phyloP scores from a whole-genome alignment of 345 rosid species.

The Aquilaria yunnanensis region DNA sequence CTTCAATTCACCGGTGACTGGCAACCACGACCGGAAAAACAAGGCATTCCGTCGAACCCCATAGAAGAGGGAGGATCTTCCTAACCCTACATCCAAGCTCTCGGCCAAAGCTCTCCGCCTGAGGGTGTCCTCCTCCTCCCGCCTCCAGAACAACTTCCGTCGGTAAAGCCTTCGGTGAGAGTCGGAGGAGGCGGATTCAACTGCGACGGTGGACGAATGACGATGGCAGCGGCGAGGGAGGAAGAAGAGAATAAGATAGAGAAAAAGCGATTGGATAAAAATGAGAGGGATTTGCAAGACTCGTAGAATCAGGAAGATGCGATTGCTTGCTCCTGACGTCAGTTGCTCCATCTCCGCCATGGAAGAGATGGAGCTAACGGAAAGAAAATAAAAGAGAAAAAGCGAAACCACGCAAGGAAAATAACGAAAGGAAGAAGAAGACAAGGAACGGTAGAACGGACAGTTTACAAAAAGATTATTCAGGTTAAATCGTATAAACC shows the following conservation, averaged over 20 bases:
- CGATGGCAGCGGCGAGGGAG: conserved; percentile 48
- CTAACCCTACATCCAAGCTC: conserved; percentile 43
- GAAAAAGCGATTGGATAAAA: conserved; percentile 42
- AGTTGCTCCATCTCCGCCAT: conserved; percentile 77
- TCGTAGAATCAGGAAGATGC: conserved; percentile 67
- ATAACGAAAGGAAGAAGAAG: too few species aligned
- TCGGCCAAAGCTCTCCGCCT: conserved; percentile 80
- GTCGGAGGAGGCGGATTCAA: not conserved
- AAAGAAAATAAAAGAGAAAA: too few species aligned
- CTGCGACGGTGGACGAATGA: too few species aligned
- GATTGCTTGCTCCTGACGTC: conserved; percentile 98
- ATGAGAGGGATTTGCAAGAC: conserved; percentile 37
- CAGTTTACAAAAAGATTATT: too few species aligned
- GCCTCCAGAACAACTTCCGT: conserved; percentile 43
- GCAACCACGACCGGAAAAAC: conserved; percentile 88
- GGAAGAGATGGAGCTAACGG: too few species aligned
- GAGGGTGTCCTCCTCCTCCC: conserved; percentile 88
- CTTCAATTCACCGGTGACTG: conserved; percentile 58
- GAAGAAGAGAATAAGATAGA: conserved; percentile 51
- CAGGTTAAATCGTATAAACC: too few species aligned
- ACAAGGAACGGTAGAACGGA: too few species aligned
- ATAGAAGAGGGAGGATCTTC: conserved; percentile 52
- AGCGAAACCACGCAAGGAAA: too few species aligned
- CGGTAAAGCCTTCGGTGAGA: conserved; percentile 17
- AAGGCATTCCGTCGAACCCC: conserved; percentile 65